These are phyloP conservation scores for Saccharomyces hybrid DNA, from an alignment of 1,139 yeast genomes.

Conservation along the genomic window DNA sequence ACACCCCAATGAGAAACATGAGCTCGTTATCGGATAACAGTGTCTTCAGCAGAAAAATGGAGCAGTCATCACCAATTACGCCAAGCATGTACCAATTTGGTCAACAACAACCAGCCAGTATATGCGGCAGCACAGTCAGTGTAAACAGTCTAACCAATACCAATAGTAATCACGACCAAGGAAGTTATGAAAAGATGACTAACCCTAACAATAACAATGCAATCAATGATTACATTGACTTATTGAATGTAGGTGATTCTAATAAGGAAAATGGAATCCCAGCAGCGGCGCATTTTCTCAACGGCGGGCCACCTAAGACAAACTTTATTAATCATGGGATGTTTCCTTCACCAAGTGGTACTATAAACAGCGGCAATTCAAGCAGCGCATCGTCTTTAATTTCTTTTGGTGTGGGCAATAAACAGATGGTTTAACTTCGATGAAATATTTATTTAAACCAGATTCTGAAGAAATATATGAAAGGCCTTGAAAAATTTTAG, in stretches of 20 bases:
- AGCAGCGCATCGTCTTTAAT: slow-evolving; percentile 21
- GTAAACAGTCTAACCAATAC: slow-evolving; percentile 14
- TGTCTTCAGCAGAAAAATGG: slow-evolving; percentile 20
- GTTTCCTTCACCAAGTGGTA: slow-evolving; percentile 15
- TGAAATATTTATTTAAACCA: too few relatives aligned
- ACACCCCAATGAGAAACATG: slow-evolving; percentile 28
- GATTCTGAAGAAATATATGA: not conserved
- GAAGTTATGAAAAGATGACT: slow-evolving; percentile 3
- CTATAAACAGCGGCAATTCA: slow-evolving; percentile 11
- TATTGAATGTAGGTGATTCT: not conserved
- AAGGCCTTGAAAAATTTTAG: not conserved
- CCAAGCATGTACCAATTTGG: slow-evolving; percentile 24
- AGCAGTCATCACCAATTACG: slow-evolving; percentile 24
- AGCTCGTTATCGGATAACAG: slow-evolving; percentile 25
- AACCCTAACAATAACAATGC: slow-evolving; percentile 6
- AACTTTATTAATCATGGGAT: slow-evolving; percentile 22
- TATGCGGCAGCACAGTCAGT: slow-evolving; percentile 17
- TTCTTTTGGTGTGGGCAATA: slow-evolving; percentile 9
- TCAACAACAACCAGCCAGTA: slow-evolving; percentile 7
- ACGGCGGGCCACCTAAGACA: slow-evolving; percentile 19
- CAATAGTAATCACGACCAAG: slow-evolving; percentile 4
- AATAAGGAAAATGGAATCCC: slow-evolving; percentile 16
- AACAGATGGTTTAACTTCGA: not conserved
- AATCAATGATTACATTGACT: not conserved
- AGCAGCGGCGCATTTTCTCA: slow-evolving; percentile 3